These are phyloP conservation scores for Pythium vanterpoolii DNA, from an alignment of 352 stramenopile genomes.

Conservation along the genomic window DNA sequence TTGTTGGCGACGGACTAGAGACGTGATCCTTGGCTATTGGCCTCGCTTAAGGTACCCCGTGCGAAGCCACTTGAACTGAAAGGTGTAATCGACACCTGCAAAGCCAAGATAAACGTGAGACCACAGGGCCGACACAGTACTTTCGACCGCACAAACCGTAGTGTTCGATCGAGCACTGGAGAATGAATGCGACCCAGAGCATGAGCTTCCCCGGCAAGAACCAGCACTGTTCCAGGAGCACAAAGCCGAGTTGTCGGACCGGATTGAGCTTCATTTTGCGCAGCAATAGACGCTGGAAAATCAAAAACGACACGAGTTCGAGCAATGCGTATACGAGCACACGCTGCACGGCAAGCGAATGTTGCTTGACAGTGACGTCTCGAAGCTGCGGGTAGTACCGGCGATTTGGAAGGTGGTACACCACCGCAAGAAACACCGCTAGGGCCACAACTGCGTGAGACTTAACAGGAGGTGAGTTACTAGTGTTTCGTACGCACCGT, in stretches of 20 bases:
- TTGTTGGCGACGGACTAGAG: too few relatives aligned
- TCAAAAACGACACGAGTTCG: conserved; percentile 35
- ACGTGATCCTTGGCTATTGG: too few relatives aligned
- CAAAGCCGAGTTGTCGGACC: conserved; percentile 32
- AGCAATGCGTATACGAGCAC: conserved; percentile 35
- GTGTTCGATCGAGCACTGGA: conserved; percentile 29
- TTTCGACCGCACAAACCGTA: conserved; percentile 19
- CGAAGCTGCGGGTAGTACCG: conserved; percentile 26
- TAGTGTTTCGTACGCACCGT: too few relatives aligned
- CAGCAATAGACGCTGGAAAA: conserved; percentile 24
- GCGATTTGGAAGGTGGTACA: conserved; percentile 20
- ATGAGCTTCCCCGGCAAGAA: conserved; percentile 35
- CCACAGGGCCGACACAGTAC: neutral
- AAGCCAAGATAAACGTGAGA: too few relatives aligned
- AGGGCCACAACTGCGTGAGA: too few relatives aligned
- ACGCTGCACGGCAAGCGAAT: conserved; percentile 21
- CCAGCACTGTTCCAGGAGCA: conserved; percentile 30
- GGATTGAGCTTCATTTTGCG: conserved; percentile 26
- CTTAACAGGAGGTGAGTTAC: too few relatives aligned
- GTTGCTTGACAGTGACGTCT: conserved; percentile 13
- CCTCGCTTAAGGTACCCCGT: too few relatives aligned
- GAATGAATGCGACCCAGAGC: conserved; percentile 40
- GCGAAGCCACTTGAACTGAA: conserved; percentile 36
- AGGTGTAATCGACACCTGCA: conserved; percentile 29
- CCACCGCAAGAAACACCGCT: conserved; percentile 13